Evolutionary conservation across 2,329 filamentous ascomycete species (phyloP).

Genomic region (Blumeriella jaapii): DNA sequence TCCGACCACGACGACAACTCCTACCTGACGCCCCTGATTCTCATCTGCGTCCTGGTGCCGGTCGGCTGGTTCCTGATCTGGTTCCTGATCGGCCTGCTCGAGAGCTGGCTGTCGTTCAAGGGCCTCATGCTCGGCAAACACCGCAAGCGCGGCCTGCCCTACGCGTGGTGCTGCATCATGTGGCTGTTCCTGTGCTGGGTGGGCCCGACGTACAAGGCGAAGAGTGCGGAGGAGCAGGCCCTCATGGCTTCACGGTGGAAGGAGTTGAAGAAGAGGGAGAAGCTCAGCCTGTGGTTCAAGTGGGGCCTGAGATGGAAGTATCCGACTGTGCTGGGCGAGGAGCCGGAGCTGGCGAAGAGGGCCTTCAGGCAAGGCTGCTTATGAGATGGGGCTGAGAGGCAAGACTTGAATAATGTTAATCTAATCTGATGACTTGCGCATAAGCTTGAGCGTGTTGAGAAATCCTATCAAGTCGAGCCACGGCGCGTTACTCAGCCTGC

Average conservation of each 20-base stretch:
- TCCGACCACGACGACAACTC: constrained; percentile 3
- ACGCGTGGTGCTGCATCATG: constrained; percentile 17
- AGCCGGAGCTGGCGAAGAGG: constrained; percentile 15
- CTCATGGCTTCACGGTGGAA: constrained; percentile 12
- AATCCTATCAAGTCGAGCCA: no score
- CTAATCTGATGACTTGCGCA: neutral
- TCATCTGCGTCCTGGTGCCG: constrained; percentile 11
- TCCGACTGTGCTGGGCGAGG: constrained; percentile 14
- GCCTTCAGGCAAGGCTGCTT: constrained; percentile 12
- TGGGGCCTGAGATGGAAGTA: constrained; percentile 20
- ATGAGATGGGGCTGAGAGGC: neutral
- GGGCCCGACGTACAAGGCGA: constrained; percentile 17
- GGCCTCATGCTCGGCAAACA: constrained; percentile 16
- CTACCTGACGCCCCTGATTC: constrained; percentile 1
- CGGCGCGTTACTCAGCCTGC: no score
- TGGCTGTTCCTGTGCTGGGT: constrained; percentile 12
- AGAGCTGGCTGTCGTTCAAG: constrained; percentile 16
- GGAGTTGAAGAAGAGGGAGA: constrained; percentile 9
- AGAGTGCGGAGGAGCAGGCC: constrained; percentile 15
- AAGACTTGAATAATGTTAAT: neutral
- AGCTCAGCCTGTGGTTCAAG: constrained; percentile 16
- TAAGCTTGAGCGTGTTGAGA: neutral
- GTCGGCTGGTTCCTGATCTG: constrained; percentile 14
- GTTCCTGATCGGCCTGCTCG: constrained; percentile 12
- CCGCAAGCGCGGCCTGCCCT: constrained; percentile 15